A percentile compares a stretch with the other conserved stretches of the same genome.
These are phyloP conservation scores for Brassica incana DNA, from an alignment of 345 rosid genomes.

Conservation along the genomic window DNA sequence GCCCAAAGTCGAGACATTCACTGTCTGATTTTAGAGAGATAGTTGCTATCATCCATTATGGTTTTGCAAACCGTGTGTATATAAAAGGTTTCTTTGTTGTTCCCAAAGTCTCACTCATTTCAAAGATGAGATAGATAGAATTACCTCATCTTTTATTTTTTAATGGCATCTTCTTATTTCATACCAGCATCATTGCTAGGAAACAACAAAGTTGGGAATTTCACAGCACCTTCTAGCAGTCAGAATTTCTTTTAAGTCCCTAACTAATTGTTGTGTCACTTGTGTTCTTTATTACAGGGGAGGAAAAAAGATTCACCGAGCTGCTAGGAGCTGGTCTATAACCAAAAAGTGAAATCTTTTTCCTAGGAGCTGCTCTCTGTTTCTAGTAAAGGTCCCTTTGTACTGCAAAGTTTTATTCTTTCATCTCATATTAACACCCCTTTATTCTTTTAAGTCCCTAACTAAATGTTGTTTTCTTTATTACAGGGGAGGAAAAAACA, in stretches of 20 bases:
- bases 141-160: not conserved
- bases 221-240: slow-evolving; percentile 37
- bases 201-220: slow-evolving; percentile 31
- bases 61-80: too few relatives aligned
- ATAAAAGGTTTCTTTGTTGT: too few relatives aligned
- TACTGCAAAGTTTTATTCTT: not conserved
- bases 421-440: not conserved
- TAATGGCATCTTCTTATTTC: too few relatives aligned
- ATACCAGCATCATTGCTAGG: slow-evolving; percentile 45
- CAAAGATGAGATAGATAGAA: not conserved
- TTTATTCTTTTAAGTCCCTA: not conserved
- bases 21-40: too few relatives aligned
- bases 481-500: too few relatives aligned
- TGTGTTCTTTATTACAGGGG: too few relatives aligned
- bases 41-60: too few relatives aligned
- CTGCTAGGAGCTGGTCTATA: too few relatives aligned
- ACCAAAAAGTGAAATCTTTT: too few relatives aligned
- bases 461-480: not conserved
- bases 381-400: not conserved
- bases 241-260: slow-evolving; percentile 1
- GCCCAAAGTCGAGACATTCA: not conserved
- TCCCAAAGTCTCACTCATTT: too few relatives aligned
- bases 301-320: too few relatives aligned
- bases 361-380: not conserved
- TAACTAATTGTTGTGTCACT: too few relatives aligned